These are phyloP conservation scores for Ophiobolus disseminans DNA, from an alignment of 2,329 filamentous ascomycete genomes.

Conservation along the genomic window DNA sequence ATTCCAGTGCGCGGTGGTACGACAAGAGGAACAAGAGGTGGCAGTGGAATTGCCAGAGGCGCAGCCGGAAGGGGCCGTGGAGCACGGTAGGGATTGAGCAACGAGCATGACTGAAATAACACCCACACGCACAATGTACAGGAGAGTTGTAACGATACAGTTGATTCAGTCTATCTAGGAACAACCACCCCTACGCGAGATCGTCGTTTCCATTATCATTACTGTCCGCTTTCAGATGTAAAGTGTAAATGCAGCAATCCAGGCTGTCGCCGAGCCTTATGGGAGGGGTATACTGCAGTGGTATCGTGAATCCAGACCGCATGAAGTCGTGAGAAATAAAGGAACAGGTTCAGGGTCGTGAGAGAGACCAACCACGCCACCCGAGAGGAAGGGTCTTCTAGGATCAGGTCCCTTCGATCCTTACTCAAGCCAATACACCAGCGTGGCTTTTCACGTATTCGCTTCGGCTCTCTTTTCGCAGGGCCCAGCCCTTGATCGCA, in stretches of 20 bases:
- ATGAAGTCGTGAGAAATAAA: constrained; percentile 16
- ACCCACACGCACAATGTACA: constrained; percentile 1
- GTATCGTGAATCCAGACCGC: constrained; percentile 33
- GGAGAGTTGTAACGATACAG: neutral
- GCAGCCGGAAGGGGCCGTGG: constrained; percentile 43
- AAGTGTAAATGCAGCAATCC: constrained; percentile 31
- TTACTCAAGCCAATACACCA: constrained; percentile 36
- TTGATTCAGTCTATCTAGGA: constrained; percentile 3
- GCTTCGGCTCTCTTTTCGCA: constrained; percentile 45
- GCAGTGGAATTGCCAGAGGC: constrained; percentile 48
- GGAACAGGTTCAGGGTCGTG: neutral
- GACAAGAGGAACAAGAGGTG: constrained; percentile 41
- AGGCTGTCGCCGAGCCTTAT: constrained; percentile 26
- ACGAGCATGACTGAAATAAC: constrained; percentile 2
- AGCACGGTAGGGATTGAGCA: constrained; percentile 16
- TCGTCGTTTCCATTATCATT: constrained; percentile 19
- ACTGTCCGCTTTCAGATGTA: constrained; percentile 3
- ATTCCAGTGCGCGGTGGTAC: constrained; percentile 45
- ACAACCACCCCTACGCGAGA: neutral
- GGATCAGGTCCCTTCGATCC: neutral
- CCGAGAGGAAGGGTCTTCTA: neutral
- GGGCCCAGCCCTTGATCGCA: constrained; percentile 86
- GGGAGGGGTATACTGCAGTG: constrained; percentile 43
- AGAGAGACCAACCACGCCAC: neutral
- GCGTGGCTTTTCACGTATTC: constrained; percentile 30